Base-by-base conservation (phyloP, 2,329 filamentous ascomycete genomes). In the Epichloe sp. region DNA sequence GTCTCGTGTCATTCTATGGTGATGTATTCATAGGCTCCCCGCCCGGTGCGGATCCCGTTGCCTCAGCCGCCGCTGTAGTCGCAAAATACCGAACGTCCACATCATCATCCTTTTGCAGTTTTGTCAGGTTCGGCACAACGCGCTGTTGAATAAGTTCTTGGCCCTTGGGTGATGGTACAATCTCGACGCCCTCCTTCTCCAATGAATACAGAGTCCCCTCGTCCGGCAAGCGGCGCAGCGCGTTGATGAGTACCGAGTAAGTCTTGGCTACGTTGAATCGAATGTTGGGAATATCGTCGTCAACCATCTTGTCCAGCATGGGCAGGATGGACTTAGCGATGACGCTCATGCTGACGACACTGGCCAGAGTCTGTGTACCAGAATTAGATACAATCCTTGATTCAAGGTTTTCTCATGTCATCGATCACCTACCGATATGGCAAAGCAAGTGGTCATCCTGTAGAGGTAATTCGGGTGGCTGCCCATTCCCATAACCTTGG, bases 381-480 rank as follows among this genome's bases (percentile, higher is more conserved):
- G 4, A 21, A 23, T 43, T 3, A 38, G 12, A 42, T 41, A 8
- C 31, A 2, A 1, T 7, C 19, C 23, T 3, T 42, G 19, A 14
- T 21, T 23, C 12, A 19, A 36, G 17, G 5, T 19, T 15, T 1
- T 36, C 15, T 15, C 1, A 36, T 10, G 19, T 21, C 21, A 40
- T 34, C 26, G 31, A n/a, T 43, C 46, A 31, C 87, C 76, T 78
- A 98, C 93, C 61, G 89, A 91, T 59, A 98, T 94, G 55, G 93
- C 93, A 68, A 98, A 98, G 73, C 91, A 97, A n/a, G 93, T 98
- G 10, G 93, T 98, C 93, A 98, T 98, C 67, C 93, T 82, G 78
- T 98, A 98, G 49, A 98, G 84, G 68, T 98, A 98, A 74, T 98
- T 98, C 55, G 91, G 88, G 68, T 98, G 93, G 65, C 88, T 87